These are phyloP conservation scores for Heliosperma pusillum DNA, from an alignment of 148 eudicot species.

Conservation along the genomic window DNA sequence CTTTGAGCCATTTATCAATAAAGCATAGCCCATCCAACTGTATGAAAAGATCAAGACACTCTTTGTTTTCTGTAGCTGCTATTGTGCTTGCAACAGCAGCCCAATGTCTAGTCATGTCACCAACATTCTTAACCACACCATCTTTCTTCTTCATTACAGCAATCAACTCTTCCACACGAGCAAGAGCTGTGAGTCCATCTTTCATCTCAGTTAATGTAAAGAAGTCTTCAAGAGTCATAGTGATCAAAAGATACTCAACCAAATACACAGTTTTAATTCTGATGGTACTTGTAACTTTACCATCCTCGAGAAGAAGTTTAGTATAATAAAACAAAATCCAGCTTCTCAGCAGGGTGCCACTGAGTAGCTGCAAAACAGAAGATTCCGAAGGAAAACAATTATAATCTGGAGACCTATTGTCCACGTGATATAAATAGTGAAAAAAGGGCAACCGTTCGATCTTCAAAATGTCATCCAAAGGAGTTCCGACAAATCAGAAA, in stretches of 20 bases:
- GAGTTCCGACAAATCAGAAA: not conserved
- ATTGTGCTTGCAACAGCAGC: constrained; percentile 76
- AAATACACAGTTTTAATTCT: constrained; percentile 16
- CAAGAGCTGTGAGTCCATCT: constrained; percentile 70
- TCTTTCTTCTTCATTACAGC: constrained; percentile 61
- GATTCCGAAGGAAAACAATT: not conserved
- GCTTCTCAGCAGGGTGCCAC: constrained; percentile 13
- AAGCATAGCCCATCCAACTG: constrained; percentile 66
- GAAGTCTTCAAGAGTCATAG: constrained; percentile 81
- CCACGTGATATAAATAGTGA: not conserved
- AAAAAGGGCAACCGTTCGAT: not conserved
- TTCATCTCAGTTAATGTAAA: constrained; percentile 81
- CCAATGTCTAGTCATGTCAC: constrained; percentile 68
- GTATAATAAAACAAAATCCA: not conserved
- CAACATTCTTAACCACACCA: constrained; percentile 42
- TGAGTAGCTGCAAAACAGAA: constrained; percentile 18
- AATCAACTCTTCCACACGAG: constrained; percentile 78
- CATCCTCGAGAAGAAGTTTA: constrained; percentile 22
- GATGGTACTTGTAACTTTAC: constrained; percentile 14
- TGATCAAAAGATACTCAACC: constrained; percentile 40
- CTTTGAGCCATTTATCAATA: constrained; percentile 72
- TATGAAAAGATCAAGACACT: constrained; percentile 75
- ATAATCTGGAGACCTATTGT: not conserved
- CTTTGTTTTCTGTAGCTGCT: constrained; percentile 72
- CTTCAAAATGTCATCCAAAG: not conserved